These are phyloP conservation scores for Candida endomychidarum DNA, from an alignment of 805 yeast species.

Conservation along the genomic window DNA sequence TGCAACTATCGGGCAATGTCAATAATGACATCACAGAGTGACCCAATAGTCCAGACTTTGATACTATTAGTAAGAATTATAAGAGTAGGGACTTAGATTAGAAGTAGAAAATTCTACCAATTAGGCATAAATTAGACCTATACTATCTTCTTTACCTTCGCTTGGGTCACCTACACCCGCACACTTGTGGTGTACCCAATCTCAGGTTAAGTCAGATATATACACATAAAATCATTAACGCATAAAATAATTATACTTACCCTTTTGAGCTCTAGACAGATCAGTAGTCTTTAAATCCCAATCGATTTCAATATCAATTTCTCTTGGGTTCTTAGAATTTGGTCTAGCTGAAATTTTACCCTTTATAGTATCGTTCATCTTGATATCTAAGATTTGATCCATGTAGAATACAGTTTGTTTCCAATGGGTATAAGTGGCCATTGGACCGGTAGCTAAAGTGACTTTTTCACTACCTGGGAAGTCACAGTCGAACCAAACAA, in stretches of 20 bases:
- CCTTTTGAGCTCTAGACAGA: conserved; percentile 55
- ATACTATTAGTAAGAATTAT: no score
- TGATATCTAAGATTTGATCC: conserved; percentile 72
- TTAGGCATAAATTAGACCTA: no score
- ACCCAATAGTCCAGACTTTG: no score
- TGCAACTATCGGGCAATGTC: no score
- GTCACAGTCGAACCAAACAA: conserved; percentile 93
- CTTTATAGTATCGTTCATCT: conserved; percentile 70
- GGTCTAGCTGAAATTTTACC: conserved; percentile 79
- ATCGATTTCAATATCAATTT: conserved; percentile 74
- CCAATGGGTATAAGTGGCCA: conserved; percentile 95
- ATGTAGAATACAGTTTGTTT: conserved; percentile 95
- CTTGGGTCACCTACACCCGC: no score
- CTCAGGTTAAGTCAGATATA: no score
- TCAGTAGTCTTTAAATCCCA: conserved; percentile 52
- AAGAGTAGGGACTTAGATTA: no score
- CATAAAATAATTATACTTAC: conserved; percentile 68
- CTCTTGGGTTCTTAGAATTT: conserved; percentile 77
- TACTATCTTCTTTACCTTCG: no score
- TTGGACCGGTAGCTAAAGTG: conserved; percentile 90
- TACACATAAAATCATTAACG: conserved; percentile 55
- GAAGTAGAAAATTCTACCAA: no score
- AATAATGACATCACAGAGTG: no score
- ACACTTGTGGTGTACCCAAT: no score
- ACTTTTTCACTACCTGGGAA: conserved; percentile 75